These are phyloP conservation scores for Fagus crenata DNA, from an alignment of 306 rosid genomes.

Conservation along the genomic window DNA sequence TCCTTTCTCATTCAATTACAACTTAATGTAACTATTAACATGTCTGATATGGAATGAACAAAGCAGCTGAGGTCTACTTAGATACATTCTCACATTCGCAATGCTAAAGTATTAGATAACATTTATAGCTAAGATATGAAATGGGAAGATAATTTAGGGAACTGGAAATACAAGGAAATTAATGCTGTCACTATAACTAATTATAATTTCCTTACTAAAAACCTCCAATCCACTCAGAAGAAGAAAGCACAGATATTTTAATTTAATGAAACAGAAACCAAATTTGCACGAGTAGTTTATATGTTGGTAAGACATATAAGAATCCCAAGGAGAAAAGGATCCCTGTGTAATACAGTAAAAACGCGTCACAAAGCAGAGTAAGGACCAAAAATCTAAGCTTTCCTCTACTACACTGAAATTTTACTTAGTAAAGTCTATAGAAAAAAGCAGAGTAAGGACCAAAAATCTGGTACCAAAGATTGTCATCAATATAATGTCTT, in stretches of 20 bases:
- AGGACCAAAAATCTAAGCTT: not conserved
- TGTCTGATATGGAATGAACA: not conserved
- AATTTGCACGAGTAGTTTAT: not conserved
- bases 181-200: not conserved
- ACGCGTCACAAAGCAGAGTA: not conserved
- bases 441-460: slow-evolving; percentile 11
- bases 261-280: not conserved
- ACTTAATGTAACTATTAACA: not conserved
- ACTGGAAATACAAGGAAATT: not conserved
- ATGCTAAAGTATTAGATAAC: not conserved
- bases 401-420: not conserved
- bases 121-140: not conserved
- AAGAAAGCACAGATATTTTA: not conserved
- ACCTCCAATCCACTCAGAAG: not conserved
- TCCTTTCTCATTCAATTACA: not conserved
- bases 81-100: not conserved
- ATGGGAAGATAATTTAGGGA: not conserved
- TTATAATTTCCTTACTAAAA: not conserved
- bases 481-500: not conserved
- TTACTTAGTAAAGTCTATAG: not conserved
- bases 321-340: not conserved
- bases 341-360: not conserved
- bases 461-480: not conserved
- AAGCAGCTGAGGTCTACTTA: not conserved
- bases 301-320: not conserved